Evolutionary conservation across 257 asterid species (phyloP).

Genomic region (Jaltomata sinuosa): DNA sequence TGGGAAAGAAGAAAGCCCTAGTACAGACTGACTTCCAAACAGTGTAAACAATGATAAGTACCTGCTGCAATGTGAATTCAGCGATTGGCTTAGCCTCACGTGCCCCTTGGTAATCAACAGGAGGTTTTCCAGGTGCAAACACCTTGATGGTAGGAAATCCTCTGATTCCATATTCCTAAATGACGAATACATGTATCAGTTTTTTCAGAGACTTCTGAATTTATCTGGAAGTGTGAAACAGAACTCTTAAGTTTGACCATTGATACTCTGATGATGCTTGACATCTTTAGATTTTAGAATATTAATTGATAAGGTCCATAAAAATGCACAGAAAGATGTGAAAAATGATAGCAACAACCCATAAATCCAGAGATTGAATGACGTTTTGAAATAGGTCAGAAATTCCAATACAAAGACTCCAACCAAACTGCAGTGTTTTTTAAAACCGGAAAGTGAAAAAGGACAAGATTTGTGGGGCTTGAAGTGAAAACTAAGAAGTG

Average conservation of each 20-base stretch:
- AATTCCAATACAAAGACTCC: background rate
- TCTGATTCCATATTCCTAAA: slow-evolving; percentile 79
- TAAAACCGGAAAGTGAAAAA: background rate
- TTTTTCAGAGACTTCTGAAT: background rate
- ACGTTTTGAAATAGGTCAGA: background rate
- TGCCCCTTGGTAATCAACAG: slow-evolving; percentile 87
- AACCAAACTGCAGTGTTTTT: background rate
- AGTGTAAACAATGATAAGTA: slow-evolving; percentile 1
- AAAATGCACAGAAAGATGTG: background rate
- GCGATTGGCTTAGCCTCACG: slow-evolving; percentile 82
- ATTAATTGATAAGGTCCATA: background rate
- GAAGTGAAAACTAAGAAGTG: background rate
- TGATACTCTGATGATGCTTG: background rate
- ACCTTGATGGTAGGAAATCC: slow-evolving; percentile 97
- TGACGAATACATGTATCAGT: background rate
- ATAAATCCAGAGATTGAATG: background rate
- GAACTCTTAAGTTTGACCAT: background rate
- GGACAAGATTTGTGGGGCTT: background rate
- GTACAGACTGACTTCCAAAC: background rate
- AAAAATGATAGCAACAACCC: background rate
- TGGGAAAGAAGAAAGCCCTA: background rate
- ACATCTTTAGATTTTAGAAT: background rate
- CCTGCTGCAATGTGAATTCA: slow-evolving; percentile 67
- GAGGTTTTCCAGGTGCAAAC: slow-evolving; percentile 84
- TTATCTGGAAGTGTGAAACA: background rate